Evolutionary conservation across 176 grass and related monocot genomes (phyloP), one percentile per base, ranked within the genome.

Genomic region (Tuctoria greenei): DNA sequence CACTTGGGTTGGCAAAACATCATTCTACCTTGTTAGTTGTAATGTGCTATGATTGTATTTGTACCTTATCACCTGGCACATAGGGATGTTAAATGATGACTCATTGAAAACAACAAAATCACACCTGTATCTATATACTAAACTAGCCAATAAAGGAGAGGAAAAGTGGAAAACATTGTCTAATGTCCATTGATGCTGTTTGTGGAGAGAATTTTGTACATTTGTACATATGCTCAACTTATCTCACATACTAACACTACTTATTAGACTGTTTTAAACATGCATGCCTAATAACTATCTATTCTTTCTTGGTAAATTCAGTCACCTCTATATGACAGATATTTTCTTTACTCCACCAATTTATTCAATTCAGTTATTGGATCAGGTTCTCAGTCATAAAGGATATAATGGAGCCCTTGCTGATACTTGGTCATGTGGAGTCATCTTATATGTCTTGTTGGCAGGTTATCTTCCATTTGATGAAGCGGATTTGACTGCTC

Each of bases 381-480:
- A 9, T 76, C 52, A 98, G 95, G 95, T 98, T 77, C 84, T 98
- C 57, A 83, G 86, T 85, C 95, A 98, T 85, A 98, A 94, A 44
- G 95, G 95, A 69, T 98, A 98, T 84, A 82, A 98, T 86, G 91
- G 95, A 65, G 89, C 95, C 14, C 71, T 98, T 90, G 95, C 95
- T 79, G 95, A 98, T 90, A 90, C 84, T 60, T 98, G 95, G 95
- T 98, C 95, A 44, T 98, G 95, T 90, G 95, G 95, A 73, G 86
- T 98, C 64, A 94, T 98, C 81, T 66, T 98, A 41, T 98, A 94
- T 86, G 95, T 98, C 74, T 66, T 98, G 52, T 81, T 94, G 85
- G 91, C 95, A 26, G 95, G 95, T 73, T 98, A 90, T 86, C 95
- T 98, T 93, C 95, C 95, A 81, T 98, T 98, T 45, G 95, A 98